phyloP scores from a whole-genome alignment of 495 filamentous ascomycete genomes.

The Aspergillus incahuasiensis region DNA sequence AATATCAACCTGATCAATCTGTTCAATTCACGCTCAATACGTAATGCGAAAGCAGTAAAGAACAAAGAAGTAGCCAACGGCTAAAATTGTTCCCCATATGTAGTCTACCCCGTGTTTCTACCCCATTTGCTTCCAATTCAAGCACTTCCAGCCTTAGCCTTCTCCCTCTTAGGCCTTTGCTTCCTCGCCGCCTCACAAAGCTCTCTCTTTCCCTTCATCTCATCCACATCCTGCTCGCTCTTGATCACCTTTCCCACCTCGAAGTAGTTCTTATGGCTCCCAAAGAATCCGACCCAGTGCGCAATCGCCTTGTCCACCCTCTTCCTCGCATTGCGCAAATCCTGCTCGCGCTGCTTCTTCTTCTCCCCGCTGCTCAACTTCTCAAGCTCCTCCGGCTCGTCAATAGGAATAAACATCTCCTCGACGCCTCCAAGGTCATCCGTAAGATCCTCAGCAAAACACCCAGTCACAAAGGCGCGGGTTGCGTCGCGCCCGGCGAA shows the following conservation, averaged over 20 bases:
- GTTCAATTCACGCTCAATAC: background rate
- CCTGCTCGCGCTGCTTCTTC: slow-evolving; percentile 50
- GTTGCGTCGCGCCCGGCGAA: slow-evolving; percentile 86
- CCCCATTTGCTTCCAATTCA: no score
- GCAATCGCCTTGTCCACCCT: slow-evolving; percentile 40
- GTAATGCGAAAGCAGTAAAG: background rate
- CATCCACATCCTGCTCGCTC: slow-evolving; percentile 24
- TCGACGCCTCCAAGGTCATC: slow-evolving; percentile 86
- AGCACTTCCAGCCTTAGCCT: background rate
- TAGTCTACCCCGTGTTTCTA: background rate
- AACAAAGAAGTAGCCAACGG: no score
- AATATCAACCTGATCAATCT: slow-evolving; percentile 14
- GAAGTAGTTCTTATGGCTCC: slow-evolving; percentile 67
- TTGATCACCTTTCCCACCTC: slow-evolving; percentile 61
- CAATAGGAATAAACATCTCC: slow-evolving; percentile 77
- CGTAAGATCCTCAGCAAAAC: slow-evolving; percentile 82
- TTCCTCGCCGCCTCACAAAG: slow-evolving; percentile 45
- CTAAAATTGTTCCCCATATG: background rate
- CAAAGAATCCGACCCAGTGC: slow-evolving; percentile 64
- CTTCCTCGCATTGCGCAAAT: slow-evolving; percentile 39
- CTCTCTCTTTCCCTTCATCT: slow-evolving; percentile 34
- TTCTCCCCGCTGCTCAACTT: slow-evolving; percentile 49
- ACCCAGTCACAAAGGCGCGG: slow-evolving; percentile 93
- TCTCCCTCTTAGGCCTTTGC: slow-evolving; percentile 38
- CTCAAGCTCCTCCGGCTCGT: slow-evolving; percentile 46